Base-by-base conservation (phyloP, 139 green algal genomes). In the Tetradesmus lagerheimii region DNA sequence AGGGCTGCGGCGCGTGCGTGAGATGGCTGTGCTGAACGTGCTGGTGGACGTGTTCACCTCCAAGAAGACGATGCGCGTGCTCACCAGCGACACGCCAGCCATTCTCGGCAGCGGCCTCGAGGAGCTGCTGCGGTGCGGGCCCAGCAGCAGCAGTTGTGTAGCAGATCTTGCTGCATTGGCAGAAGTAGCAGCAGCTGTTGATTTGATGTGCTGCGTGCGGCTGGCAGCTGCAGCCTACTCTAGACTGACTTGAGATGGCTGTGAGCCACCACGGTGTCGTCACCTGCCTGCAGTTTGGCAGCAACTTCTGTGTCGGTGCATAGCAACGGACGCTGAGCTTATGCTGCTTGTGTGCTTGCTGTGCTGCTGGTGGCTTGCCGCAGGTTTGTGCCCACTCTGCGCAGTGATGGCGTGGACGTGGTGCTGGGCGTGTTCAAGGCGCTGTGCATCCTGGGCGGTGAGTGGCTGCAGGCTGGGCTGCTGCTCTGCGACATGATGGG, bases 41-140 rank as follows among this genome's bases (percentile, higher is more conserved):
- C 89, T 99, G 39, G 80, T 97, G 4, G 91, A 94, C 67, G 94
- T 99, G 20, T 97, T 99, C 93, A 98, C 95, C 18, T 89, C 74
- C 37, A 84, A 85, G 41, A 66, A 92, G 89, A 95, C 95, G 81
- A 64, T 91, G 45, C 87, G 82, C 39, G 85, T 91, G 1, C 75
- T 97, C 23, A 92, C 94, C 81, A 93, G 96, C 1, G 97, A 99
- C 71, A 97, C 94, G 1, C 92, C 97, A 1, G 92, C 89, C 20
- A 91, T 97, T 4, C 88, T 99, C 16, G 98, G 98, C 0, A 88
- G 94, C 0, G 93, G 95, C 5, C 81, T 99, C 74, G 97, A 99
- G 89, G 98, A 99, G 94, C 92, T 99, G 50, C 93, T 99, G 90
- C 93, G 97, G 89, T 94, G 66, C 0, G 90, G 23, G 1, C 4